A percentile compares a stretch with the other conserved stretches of the same genome.
Evolutionary conservation across 768 basidiomycete genomes (phyloP).

Genomic region (Hygrophorus pudorinus): DNA sequence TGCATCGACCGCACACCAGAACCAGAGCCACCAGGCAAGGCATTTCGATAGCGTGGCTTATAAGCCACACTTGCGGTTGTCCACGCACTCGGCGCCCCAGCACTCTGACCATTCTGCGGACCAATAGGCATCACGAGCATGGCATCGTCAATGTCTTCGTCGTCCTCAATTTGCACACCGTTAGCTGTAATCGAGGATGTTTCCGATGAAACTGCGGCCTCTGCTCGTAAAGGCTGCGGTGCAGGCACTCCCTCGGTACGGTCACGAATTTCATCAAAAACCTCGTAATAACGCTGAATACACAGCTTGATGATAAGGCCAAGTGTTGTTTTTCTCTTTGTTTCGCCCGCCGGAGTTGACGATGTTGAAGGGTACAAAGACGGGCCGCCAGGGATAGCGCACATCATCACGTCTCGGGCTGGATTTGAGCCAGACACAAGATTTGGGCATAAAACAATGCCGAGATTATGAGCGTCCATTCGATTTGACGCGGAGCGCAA

Average conservation of each 20-base stretch:
- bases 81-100: slow-evolving; percentile 25
- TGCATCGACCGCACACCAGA: slow-evolving; percentile 25
- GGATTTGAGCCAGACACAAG: slow-evolving; percentile 63
- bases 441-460: slow-evolving; percentile 73
- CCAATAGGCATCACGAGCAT: slow-evolving; percentile 69
- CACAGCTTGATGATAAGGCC: slow-evolving; percentile 67
- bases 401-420: slow-evolving; percentile 66
- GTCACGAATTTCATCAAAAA: slow-evolving; percentile 77
- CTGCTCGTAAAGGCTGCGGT: slow-evolving; percentile 11
- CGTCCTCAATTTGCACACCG: slow-evolving; percentile 33
- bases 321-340: slow-evolving; percentile 51
- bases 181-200: slow-evolving; percentile 12
- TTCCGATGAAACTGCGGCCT: slow-evolving; percentile 15
- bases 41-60: slow-evolving; percentile 34
- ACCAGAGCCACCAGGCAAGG: slow-evolving; percentile 8
- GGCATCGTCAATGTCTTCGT: slow-evolving; percentile 68
- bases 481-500: slow-evolving; percentile 53
- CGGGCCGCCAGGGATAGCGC: slow-evolving; percentile 45
- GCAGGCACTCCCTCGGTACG: slow-evolving; percentile 46
- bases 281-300: slow-evolving; percentile 75
- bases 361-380: slow-evolving; percentile 22
- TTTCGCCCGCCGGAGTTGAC: slow-evolving; percentile 13
- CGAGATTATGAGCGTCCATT: slow-evolving; percentile 80
- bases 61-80: slow-evolving; percentile 16
- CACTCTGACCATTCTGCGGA: slow-evolving; percentile 20